Evolutionary conservation across 345 rosid species (phyloP), one percentile per base, ranked within the genome.

Genomic region (Rhizophora apiculata): DNA sequence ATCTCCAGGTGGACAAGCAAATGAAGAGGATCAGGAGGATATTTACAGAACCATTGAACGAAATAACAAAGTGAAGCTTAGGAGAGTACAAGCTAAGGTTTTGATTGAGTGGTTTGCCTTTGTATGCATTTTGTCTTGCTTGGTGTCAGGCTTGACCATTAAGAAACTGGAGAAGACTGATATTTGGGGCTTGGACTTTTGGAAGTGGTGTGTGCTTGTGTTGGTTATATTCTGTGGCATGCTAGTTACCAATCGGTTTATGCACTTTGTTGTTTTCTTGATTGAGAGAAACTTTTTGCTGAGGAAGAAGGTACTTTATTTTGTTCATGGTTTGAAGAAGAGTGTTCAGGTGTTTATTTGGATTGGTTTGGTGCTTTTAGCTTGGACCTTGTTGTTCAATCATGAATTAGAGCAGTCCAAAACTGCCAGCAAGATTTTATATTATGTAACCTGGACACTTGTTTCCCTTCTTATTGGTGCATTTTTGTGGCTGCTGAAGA

Each of bases 261-360:
- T 91, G 92, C 89, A 76, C 72, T 61, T 93, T 0, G 72, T 80
- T 37, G 94, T 93, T 51, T 93, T 89, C 80, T 37, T 93, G 75
- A 93, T 91, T 19, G 98, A 91, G 80, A 81, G 61, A 59, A 91
- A 88, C 81, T 93, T 86, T 67, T 81, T 93, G 46, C 80, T 93
- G 1, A 72, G 72, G 68, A 93, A 85, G 76, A 93, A 89, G 63
- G 97, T 91, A 7, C 86, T 93, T 62, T 93, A 93, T 66, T 93
- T 93, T 70, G 98, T 93, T 59, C 89, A 91, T 67, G 98, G 98
- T n/a, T 81, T 93, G 79, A 93, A 89, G 84, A 82, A 88, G 81
- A 91, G 86, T 43, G 89, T 85, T 67, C 94, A 88, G 78, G 94
- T 85, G 64, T 86, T 88, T 72, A 81, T 87, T 58, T 93, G 98